Evolutionary conservation across 345 rosid genomes (phyloP).

Genomic region (Boechera divaricarpa): DNA sequence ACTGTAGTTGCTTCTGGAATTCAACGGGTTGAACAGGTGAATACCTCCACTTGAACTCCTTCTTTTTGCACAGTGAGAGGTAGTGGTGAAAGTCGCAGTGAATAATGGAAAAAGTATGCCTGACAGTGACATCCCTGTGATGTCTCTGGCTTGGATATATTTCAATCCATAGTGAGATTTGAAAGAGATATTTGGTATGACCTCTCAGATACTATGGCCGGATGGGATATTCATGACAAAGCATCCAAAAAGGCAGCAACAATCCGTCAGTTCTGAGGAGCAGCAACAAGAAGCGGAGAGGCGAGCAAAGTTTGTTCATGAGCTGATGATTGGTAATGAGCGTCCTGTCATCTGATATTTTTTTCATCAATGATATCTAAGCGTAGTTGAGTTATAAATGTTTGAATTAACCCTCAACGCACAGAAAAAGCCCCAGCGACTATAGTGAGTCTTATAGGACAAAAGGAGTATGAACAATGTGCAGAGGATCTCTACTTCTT

Average conservation of each 20-base stretch:
- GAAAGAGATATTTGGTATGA: constrained; percentile 10
- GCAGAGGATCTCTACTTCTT: constrained; percentile 93
- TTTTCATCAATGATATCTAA: constrained; percentile 2
- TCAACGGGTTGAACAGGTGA: constrained; percentile 89
- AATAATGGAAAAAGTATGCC: not conserved
- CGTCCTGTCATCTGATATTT: not conserved
- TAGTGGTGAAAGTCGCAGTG: constrained; percentile 3
- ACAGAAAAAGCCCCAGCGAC: constrained; percentile 92
- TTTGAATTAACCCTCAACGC: not conserved
- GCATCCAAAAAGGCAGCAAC: constrained; percentile 77
- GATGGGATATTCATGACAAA: constrained; percentile 97
- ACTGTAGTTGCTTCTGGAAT: constrained; percentile 88
- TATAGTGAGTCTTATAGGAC: constrained; percentile 83
- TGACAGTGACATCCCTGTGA: constrained; percentile 24
- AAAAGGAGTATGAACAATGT: constrained; percentile 90
- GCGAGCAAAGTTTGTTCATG: constrained; percentile 89
- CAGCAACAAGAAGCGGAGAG: constrained; percentile 70
- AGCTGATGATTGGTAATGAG: constrained; percentile 84
- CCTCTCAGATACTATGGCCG: constrained; percentile 92
- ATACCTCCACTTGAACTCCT: constrained; percentile 6
- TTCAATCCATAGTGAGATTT: constrained; percentile 13
- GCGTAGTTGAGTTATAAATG: not conserved
- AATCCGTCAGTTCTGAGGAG: constrained; percentile 55
- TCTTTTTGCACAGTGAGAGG: constrained; percentile 6
- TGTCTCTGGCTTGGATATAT: constrained; percentile 4